A percentile compares a stretch with the other conserved stretches of the same genome.
These are phyloP conservation scores for Cryphonectria radicalis DNA, from an alignment of 2,329 filamentous ascomycete species.

Conservation along the genomic window DNA sequence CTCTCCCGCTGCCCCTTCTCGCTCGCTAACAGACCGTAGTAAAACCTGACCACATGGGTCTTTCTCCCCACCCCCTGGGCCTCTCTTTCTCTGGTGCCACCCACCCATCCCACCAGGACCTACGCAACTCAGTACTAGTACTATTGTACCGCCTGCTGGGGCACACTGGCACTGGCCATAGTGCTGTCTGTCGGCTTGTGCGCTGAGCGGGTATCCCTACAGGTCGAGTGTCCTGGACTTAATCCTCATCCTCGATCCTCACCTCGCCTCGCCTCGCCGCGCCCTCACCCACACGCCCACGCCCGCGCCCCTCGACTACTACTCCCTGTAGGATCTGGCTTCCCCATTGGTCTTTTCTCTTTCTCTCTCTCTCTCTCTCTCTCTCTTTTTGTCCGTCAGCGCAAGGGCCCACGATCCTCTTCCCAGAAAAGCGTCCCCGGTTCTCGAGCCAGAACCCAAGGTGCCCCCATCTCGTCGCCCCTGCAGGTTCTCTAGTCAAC, in stretches of 20 bases:
- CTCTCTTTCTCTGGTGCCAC: conserved; percentile 1
- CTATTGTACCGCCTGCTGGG: not conserved
- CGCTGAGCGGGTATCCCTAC: not conserved
- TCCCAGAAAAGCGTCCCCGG: not conserved
- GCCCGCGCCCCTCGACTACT: conserved; percentile 1
- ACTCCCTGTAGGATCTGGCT: conserved; percentile 13
- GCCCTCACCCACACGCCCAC: not conserved
- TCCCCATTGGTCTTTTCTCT: conserved; percentile 11
- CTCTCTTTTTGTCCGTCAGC: not conserved
- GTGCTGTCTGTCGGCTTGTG: conserved; percentile 6
- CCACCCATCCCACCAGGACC: not conserved
- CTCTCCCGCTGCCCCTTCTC: not conserved
- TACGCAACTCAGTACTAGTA: not conserved
- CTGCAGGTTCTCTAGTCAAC: conserved; percentile 5
- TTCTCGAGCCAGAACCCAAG: conserved; percentile 1
- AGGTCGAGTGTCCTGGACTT: conserved; percentile 1
- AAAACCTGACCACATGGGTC: not conserved
- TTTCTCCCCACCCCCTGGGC: conserved; percentile 6
- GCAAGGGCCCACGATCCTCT: conserved; percentile 6
- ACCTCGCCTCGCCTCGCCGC: conserved; percentile 12
- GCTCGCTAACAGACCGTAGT: not conserved
- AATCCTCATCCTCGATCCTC: conserved; percentile 4
- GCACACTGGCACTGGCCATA: not conserved
- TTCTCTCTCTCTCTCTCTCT: not conserved
- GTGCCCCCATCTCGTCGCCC: not conserved